Evolutionary conservation across 163 green algal genomes (phyloP), one percentile per base, ranked within the genome.

Genomic region (Scenedesmus sp.): DNA sequence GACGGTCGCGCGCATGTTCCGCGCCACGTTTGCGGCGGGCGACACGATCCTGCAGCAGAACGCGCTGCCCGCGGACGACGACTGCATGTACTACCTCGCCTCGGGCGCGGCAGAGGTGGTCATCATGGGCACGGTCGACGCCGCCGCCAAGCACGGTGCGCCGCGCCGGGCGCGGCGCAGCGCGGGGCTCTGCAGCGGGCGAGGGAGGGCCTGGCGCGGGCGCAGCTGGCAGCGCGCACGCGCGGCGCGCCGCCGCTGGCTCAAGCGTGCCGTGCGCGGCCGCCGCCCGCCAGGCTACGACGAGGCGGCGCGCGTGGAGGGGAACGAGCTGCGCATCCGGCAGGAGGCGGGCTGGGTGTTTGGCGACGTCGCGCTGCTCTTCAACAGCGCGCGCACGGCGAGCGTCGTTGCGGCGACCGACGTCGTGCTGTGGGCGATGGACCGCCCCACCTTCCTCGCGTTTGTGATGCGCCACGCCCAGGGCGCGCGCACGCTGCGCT

Each of bases 281-380:
- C n/a, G n/a, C n/a, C n/a, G n/a, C n/a, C n/a, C n/a, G 11, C 22
- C 70, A 78, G 70, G 36, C 34, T 36, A 13, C 20, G 71, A 80
- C 24, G 71, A 80, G 45, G 50, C 29, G 4, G 28, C 67, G 63
- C 75, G 84, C n/a, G 84, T 92, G 53, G 86, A 92, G 33, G 86
- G 86, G 17, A 83, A 90, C 67, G 85, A 79, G 3, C 81, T 92
- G n/a, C 83, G 84, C 44, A 93, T 95, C 74, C 73, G 74, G 11
- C 88, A 93, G 79, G 82, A 86, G 24, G 81, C 88, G 1, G 91
- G 91, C 31, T 93, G 87, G 89, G 84, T 94, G 26, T 94, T 95
- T 88, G 91, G 91, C 31, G 89, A 94, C 60, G 83, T 93, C 20
- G 85, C 91, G 10, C 81, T 95, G 53, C 85, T 95, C n/a, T 95